Percentiles rank a stretch among this genome's conserved stretches.
Conservation (phyloP, 1,284 basidiomycete genomes). For the Pseudozyma tsukubaensis region DNA sequence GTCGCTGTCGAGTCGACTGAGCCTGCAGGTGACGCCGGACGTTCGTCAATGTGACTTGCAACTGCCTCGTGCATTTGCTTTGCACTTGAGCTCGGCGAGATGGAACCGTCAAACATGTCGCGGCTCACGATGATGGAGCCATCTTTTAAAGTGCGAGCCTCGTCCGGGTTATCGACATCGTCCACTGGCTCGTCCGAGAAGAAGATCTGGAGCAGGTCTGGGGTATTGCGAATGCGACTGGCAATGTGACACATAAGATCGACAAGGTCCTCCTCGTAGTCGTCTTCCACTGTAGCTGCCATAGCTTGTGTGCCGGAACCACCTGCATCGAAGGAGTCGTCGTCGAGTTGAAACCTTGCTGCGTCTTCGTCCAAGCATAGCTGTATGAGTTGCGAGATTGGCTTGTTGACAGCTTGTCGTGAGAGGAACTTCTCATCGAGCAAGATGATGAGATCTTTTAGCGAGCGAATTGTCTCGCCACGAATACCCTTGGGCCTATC, state of each 20-base stretch:
- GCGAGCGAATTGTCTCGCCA: constrained; percentile 62
- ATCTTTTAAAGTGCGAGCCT: constrained; percentile 28
- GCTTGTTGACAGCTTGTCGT: constrained; percentile 74
- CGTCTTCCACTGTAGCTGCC: constrained; percentile 7
- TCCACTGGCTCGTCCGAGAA: constrained; percentile 49
- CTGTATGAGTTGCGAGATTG: constrained; percentile 84
- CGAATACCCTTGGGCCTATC: constrained; percentile 64
- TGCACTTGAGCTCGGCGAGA: neutral
- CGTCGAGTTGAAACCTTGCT: constrained; percentile 81
- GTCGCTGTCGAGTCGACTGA: constrained; percentile 50
- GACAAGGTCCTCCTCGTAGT: constrained; percentile 54
- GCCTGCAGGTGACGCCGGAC: constrained; percentile 36
- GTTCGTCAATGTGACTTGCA: neutral
- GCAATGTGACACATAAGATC: constrained; percentile 64
- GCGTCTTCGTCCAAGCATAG: constrained; percentile 90
- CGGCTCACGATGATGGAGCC: constrained; percentile 47
- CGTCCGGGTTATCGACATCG: constrained; percentile 10
- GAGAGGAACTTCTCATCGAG: constrained; percentile 67
- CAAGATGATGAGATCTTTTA: constrained; percentile 64
- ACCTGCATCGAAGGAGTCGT: constrained; percentile 69
- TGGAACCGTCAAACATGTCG: constrained; percentile 16
- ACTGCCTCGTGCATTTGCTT: neutral
- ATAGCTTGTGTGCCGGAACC: constrained; percentile 7
- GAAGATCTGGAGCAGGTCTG: constrained; percentile 62
- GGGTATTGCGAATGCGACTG: constrained; percentile 58